Evolutionary conservation across 306 rosid genomes (phyloP), one percentile per base, ranked within the genome.

Genomic region (Crotalaria pallida): DNA sequence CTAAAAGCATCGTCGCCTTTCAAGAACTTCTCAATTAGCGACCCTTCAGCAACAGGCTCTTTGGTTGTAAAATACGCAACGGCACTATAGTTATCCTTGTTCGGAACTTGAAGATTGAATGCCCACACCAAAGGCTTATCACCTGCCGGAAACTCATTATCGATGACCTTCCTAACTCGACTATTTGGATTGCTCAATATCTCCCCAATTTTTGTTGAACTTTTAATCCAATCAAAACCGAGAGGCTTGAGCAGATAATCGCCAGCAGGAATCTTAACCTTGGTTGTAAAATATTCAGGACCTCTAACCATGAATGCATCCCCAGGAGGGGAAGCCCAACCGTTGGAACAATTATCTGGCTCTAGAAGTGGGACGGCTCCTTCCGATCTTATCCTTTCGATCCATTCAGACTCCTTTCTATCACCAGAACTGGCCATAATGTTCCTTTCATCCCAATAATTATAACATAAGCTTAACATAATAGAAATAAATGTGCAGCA

Each of bases 181-280:
- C 79, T 82, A 73, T 72, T 53, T 36, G 88, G 97, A 76, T 87
- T 70, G 68, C 77, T 80, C 56, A 93, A 59, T 68, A 90, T 77
- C 69, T 85, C 98, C 21, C 80, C 81, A 47, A 90, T 81, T 85
- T 90, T 93, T 59, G 67, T 61, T 3, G 97, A 82, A 53, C 97
- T 87, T 77, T 74, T 90, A 40, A 93, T 81, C 98, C 98, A 93
- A 83, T 93, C 98, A 34, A 93, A 88, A 17, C 98, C 97, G 34
- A 93, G 81, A 71, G 97, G 94, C 81, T 87, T 88, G 76, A 93
- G 88, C 22, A 93, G 78, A 60, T 79, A 85, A 26, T 83, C 92
- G 15, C 88, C 90, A 2, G 86, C 94, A 13, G 96, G 90, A 74
- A 90, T 53, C 81, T 93, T 93, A 63, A 77, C 87, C 79, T 51